phyloP scores from a whole-genome alignment of 1,284 basidiomycete genomes.

The Naganishia sp. region DNA sequence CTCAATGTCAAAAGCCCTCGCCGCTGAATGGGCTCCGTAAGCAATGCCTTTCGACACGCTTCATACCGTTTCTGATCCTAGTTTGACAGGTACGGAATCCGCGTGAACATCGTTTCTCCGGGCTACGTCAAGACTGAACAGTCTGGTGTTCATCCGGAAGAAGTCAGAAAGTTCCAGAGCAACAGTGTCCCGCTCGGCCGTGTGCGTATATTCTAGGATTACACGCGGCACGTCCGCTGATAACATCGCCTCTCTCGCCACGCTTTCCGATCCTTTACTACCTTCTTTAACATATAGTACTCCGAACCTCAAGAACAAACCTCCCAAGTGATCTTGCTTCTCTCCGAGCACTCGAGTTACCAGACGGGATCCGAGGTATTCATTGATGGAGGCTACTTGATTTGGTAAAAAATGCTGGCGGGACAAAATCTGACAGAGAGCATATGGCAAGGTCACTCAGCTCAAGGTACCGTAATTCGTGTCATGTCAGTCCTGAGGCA shows the following conservation, averaged over 20 bases:
- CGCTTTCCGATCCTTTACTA: background rate
- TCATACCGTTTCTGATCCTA: background rate
- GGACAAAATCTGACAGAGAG: too few relatives aligned
- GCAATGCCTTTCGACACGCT: constrained; percentile 7
- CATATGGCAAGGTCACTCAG: too few relatives aligned
- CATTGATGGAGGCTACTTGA: constrained; percentile 51
- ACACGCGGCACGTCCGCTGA: constrained; percentile 50
- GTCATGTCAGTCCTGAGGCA: too few relatives aligned
- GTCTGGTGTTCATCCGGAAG: constrained; percentile 32
- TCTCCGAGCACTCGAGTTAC: constrained; percentile 56
- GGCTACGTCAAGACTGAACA: constrained; percentile 59
- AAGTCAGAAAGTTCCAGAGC: constrained; percentile 55
- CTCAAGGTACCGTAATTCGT: too few relatives aligned
- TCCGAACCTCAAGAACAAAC: constrained; percentile 58
- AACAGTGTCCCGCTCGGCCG: constrained; percentile 28
- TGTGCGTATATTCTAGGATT: constrained; percentile 46
- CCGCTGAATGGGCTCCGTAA: constrained; percentile 63
- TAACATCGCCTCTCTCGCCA: background rate
- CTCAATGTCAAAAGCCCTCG: constrained; percentile 61
- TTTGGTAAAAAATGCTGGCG: constrained; percentile 11
- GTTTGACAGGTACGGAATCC: constrained; percentile 52
- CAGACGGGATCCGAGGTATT: constrained; percentile 57
- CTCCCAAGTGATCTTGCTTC: constrained; percentile 56
- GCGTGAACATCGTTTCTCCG: constrained; percentile 65
- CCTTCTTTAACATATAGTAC: constrained; percentile 41